A percentile compares a stretch with the other conserved stretches of the same genome.
phyloP scores from a whole-genome alignment of 1,284 basidiomycete species.

The Puccinia polysora region DNA sequence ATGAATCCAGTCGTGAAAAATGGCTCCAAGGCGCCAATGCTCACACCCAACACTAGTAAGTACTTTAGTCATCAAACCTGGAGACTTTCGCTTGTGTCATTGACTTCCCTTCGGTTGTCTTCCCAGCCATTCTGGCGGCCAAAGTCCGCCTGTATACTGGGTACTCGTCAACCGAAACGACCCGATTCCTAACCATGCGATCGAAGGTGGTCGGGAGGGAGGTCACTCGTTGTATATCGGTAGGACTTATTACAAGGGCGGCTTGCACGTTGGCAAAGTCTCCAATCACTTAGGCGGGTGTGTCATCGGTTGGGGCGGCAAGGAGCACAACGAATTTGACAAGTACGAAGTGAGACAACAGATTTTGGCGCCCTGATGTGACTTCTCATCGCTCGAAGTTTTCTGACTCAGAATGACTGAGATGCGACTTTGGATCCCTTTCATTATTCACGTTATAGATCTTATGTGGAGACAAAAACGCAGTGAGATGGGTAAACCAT shows the following conservation, averaged over 20 bases:
- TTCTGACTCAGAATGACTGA: no score
- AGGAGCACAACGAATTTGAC: slow-evolving; percentile 37
- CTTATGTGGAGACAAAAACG: slow-evolving; percentile 28
- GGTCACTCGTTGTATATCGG: slow-evolving; percentile 33
- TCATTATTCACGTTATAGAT: background rate
- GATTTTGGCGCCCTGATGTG: background rate
- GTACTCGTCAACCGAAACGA: slow-evolving; percentile 6
- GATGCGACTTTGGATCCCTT: background rate
- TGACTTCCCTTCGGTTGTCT: background rate
- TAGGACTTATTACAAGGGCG: slow-evolving; percentile 28
- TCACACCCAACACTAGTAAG: slow-evolving; percentile 33
- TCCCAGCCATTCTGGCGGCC: slow-evolving; percentile 23
- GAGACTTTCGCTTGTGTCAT: background rate
- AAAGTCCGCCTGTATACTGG: slow-evolving; percentile 37
- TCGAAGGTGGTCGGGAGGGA: slow-evolving; percentile 35
- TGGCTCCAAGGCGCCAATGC: slow-evolving; percentile 37
- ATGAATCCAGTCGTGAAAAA: slow-evolving; percentile 38
- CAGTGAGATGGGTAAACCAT: slow-evolving; percentile 31
- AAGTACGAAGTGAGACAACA: slow-evolving; percentile 31
- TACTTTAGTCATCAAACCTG: background rate
- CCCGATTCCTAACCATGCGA: slow-evolving; percentile 35
- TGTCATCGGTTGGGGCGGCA: slow-evolving; percentile 30
- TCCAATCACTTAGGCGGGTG: slow-evolving; percentile 27
- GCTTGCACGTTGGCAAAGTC: slow-evolving; percentile 36
- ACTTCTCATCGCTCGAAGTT: background rate